These are phyloP conservation scores for Bruguiera parviflora DNA, from an alignment of 345 rosid species.

Conservation along the genomic window DNA sequence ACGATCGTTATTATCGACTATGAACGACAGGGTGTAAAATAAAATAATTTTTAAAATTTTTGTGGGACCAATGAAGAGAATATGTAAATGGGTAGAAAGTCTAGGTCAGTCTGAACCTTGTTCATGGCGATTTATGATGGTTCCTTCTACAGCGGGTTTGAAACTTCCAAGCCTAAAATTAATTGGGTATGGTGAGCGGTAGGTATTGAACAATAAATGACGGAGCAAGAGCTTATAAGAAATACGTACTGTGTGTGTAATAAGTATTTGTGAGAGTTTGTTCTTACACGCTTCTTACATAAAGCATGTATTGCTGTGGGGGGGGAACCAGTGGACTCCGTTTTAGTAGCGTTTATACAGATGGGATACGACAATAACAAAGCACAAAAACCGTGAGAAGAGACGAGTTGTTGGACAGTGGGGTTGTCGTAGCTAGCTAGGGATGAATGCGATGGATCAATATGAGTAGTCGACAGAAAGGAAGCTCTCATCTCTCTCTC, in stretches of 20 bases:
- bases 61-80: not conserved
- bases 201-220: conserved; percentile 19
- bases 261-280: conserved; percentile 26
- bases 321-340: conserved; percentile 6
- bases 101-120: conserved; percentile 1
- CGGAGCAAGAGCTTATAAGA: not conserved
- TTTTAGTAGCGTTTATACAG: not conserved
- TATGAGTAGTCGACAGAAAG: conserved; percentile 33
- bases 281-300: not conserved
- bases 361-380: not conserved
- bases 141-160: not conserved
- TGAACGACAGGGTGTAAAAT: too few relatives aligned
- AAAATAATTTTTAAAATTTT: too few relatives aligned
- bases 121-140: conserved; percentile 2
- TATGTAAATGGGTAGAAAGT: not conserved
- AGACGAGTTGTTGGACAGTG: not conserved
- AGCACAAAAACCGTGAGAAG: conserved; percentile 14
- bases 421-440: conserved; percentile 45
- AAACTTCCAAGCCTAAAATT: conserved; percentile 15
- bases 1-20: too few relatives aligned
- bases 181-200: conserved; percentile 21
- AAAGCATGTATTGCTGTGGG: not conserved
- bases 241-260: conserved; percentile 1
- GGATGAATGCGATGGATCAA: conserved; percentile 62
- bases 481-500: conserved; percentile 11